Conservation (phyloP, 805 yeast genomes). For the Metschnikowia cerradonensis region DNA sequence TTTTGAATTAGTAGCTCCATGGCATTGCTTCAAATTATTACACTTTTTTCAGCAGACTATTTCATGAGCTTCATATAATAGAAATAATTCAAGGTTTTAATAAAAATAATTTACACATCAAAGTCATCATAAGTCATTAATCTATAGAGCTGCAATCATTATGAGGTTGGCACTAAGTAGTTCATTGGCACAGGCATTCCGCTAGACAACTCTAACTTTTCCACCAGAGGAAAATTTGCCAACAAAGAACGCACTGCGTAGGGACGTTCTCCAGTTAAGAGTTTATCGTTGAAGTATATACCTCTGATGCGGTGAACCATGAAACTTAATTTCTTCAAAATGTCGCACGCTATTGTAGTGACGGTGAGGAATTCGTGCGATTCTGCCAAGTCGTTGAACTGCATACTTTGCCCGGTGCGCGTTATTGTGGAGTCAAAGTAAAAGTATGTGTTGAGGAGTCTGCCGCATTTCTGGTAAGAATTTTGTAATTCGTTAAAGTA, state of each 20-base stretch:
- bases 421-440: conserved; percentile 31
- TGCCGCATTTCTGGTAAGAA: conserved; percentile 10
- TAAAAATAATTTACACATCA: no score
- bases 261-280: conserved; percentile 28
- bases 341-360: conserved; percentile 30
- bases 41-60: background rate
- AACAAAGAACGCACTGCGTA: conserved; percentile 27
- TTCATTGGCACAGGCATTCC: conserved; percentile 3
- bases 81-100: no score
- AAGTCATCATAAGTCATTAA: background rate
- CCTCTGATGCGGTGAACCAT: conserved; percentile 31
- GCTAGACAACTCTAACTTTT: conserved; percentile 13
- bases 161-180: background rate
- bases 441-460: conserved; percentile 27
- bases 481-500: conserved; percentile 12
- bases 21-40: background rate
- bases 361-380: conserved; percentile 25
- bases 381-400: background rate
- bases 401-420: conserved; percentile 1
- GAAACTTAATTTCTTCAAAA: conserved; percentile 31
- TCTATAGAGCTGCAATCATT: background rate
- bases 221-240: conserved; percentile 31
- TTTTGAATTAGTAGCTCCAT: background rate
- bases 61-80: background rate
- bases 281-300: conserved; percentile 30